Evolutionary conservation across 2,329 filamentous ascomycete genomes (phyloP).

Genomic region (Mycosphaerelloides madeirae): DNA sequence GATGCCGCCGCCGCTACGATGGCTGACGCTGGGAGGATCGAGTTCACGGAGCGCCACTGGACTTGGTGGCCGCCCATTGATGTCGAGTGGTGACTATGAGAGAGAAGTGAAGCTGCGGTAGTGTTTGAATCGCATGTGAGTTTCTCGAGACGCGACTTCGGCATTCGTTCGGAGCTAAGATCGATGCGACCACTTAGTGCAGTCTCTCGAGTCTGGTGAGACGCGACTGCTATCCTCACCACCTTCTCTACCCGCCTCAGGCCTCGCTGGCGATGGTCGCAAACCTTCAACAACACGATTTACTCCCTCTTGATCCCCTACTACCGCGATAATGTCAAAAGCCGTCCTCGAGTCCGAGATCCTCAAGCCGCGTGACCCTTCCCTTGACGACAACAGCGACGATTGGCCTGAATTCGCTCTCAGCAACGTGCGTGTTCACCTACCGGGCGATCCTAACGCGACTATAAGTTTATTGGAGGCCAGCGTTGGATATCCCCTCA

Average conservation of each 20-base stretch:
- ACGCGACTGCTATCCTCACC: neutral
- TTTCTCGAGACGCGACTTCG: too few relatives aligned
- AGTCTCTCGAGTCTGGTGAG: too few relatives aligned
- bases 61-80: too few relatives aligned
- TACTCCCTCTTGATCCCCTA: neutral
- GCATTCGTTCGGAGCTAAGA: too few relatives aligned
- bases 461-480: conserved; percentile 59
- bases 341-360: conserved; percentile 32
- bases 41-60: too few relatives aligned
- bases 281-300: neutral
- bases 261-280: conserved; percentile 7
- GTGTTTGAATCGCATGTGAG: too few relatives aligned
- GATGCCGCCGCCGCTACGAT: too few relatives aligned
- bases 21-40: too few relatives aligned
- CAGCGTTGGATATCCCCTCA: conserved; percentile 56
- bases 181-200: too few relatives aligned
- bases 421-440: conserved; percentile 53
- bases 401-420: conserved; percentile 61
- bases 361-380: conserved; percentile 39
- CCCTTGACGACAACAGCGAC: conserved; percentile 36
- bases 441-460: conserved; percentile 25
- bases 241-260: neutral
- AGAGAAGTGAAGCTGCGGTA: too few relatives aligned
- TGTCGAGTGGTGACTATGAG: too few relatives aligned
- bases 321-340: conserved; percentile 20